These are phyloP conservation scores for Xerocomellus chrysenteron DNA, from an alignment of 768 basidiomycete genomes.

Conservation along the genomic window DNA sequence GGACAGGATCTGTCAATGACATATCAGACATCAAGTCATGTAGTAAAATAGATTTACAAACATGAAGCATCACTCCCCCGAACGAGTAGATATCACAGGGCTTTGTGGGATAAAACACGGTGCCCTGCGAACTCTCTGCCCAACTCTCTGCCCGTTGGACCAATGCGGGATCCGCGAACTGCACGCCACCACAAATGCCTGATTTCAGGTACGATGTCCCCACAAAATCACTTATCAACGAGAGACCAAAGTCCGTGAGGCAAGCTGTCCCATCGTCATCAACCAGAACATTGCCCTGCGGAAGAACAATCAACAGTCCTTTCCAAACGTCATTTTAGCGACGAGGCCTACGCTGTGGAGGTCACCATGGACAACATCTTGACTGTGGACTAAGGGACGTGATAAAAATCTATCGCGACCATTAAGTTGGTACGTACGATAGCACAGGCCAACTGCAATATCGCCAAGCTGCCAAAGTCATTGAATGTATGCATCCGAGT, in stretches of 20 bases:
- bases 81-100: constrained; percentile 32
- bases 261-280: constrained; percentile 39
- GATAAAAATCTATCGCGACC: not conserved
- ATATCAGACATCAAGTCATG: constrained; percentile 4
- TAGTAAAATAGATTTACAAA: constrained; percentile 7
- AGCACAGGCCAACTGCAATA: constrained; percentile 20
- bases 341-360: constrained; percentile 32
- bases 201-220: constrained; percentile 34
- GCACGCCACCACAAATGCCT: constrained; percentile 37
- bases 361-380: constrained; percentile 34
- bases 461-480: constrained; percentile 16
- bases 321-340: not conserved
- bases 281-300: constrained; percentile 44
- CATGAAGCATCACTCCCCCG: constrained; percentile 37
- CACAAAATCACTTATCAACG: constrained; percentile 23
- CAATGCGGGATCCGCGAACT: constrained; percentile 46
- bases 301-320: not conserved
- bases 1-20: constrained; percentile 15
- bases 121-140: not conserved
- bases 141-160: constrained; percentile 1
- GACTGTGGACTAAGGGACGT: constrained; percentile 18
- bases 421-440: constrained; percentile 17
- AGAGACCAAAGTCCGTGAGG: constrained; percentile 50
- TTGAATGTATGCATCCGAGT: not conserved
- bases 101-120: constrained; percentile 12